Conservation (phyloP, 164 flowering plant species). For the Houttuynia cordata region DNA sequence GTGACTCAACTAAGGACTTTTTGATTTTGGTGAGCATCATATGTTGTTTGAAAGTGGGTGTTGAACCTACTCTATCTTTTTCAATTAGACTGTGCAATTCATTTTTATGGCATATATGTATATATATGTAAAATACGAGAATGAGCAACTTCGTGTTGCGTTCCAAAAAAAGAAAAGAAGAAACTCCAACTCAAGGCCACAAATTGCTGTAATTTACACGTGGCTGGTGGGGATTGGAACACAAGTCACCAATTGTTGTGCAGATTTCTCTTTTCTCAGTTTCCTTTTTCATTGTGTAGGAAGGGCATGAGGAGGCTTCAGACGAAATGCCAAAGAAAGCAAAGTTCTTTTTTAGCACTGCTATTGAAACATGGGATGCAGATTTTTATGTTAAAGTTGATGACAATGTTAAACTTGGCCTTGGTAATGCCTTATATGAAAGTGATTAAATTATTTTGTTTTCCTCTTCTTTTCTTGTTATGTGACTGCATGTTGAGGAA, state of each 20-base stretch:
- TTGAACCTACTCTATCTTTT: background rate
- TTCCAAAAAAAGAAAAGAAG: no score
- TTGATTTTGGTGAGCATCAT: constrained; percentile 66
- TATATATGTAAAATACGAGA: no score
- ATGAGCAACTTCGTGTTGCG: no score
- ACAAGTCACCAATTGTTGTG: no score
- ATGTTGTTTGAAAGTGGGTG: background rate
- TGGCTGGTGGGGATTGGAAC: no score
- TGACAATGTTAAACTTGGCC: constrained; percentile 63
- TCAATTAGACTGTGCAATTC: no score
- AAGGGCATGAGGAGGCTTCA: constrained; percentile 93
- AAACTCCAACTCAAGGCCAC: no score
- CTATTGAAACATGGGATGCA: constrained; percentile 94
- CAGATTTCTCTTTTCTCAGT: background rate
- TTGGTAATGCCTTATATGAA: constrained; percentile 34
- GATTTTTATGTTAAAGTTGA: constrained; percentile 95
- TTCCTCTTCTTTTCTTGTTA: no score
- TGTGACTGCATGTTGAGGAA: no score
- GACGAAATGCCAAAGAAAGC: constrained; percentile 96
- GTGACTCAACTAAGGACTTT: constrained; percentile 57
- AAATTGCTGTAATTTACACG: no score
- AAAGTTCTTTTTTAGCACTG: constrained; percentile 81
- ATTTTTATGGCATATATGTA: background rate
- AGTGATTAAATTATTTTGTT: background rate
- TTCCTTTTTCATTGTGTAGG: constrained; percentile 26